phyloP scores from a whole-genome alignment of 2,329 filamentous ascomycete genomes.

The Clarireedia paspali region DNA sequence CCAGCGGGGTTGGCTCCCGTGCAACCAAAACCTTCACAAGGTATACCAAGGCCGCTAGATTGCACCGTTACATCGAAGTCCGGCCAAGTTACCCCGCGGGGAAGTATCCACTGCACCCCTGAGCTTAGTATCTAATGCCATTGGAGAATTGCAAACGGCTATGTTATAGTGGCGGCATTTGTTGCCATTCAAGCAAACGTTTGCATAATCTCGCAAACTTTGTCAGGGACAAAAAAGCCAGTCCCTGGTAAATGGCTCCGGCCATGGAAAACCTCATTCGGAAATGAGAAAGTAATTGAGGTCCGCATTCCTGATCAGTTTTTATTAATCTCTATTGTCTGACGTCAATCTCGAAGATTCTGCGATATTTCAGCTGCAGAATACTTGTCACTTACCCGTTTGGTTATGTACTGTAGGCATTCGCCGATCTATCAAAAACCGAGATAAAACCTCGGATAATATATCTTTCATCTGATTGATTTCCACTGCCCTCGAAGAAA shows the following conservation, averaged over 20 bases:
- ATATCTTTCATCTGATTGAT: neutral
- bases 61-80: neutral
- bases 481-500: neutral
- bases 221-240: neutral
- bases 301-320: neutral
- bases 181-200: neutral
- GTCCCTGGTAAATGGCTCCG: neutral
- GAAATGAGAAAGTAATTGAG: neutral
- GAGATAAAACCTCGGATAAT: neutral
- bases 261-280: neutral
- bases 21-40: neutral
- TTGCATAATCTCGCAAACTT: neutral
- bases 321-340: neutral
- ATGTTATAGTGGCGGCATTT: neutral
- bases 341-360: no score
- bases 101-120: neutral
- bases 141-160: neutral
- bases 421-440: neutral
- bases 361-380: no score
- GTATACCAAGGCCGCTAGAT: slow-evolving; percentile 1
- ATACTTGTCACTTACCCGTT: no score
- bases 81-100: neutral
- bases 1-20: neutral
- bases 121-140: neutral
- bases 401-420: neutral